Evolutionary conservation across 179 eudicot species (phyloP).

Genomic region (Camellia oleifera): DNA sequence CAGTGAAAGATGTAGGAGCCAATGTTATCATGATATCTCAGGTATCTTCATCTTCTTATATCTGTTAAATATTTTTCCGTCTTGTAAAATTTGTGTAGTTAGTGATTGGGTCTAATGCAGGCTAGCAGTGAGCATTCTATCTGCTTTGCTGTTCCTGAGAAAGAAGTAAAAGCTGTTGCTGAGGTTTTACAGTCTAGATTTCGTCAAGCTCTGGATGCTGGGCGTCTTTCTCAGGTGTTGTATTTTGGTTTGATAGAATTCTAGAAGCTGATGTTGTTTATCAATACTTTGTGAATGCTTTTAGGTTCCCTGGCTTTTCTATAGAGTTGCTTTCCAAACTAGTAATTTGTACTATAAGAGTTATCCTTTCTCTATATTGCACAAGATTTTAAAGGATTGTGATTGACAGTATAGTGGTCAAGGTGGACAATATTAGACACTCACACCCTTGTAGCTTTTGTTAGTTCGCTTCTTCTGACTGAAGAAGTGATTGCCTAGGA

Average conservation of each 20-base stretch:
- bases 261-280: not conserved
- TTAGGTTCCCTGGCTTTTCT: not conserved
- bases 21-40: conserved; percentile 99
- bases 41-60: conserved; percentile 38
- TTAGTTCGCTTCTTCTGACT: not conserved
- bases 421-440: not conserved
- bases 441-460: not conserved
- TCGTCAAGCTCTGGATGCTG: conserved; percentile 88
- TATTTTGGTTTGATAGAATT: not conserved
- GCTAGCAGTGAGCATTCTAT: conserved; percentile 99
- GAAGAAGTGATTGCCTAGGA: not conserved
- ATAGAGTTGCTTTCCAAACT: not conserved
- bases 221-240: conserved; percentile 95
- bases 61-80: not conserved
- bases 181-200: conserved; percentile 81
- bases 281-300: not conserved
- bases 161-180: conserved; percentile 89
- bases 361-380: too few relatives aligned
- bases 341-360: not conserved
- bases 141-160: conserved; percentile 98
- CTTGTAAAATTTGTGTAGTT: conserved; percentile 8
- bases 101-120: conserved; percentile 36
- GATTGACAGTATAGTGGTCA: not conserved
- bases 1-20: conserved; percentile 96
- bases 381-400: not conserved